Evolutionary conservation across 2,329 filamentous ascomycete genomes (phyloP), one percentile per base, ranked within the genome.

Genomic region (Botryotinia calthae): DNA sequence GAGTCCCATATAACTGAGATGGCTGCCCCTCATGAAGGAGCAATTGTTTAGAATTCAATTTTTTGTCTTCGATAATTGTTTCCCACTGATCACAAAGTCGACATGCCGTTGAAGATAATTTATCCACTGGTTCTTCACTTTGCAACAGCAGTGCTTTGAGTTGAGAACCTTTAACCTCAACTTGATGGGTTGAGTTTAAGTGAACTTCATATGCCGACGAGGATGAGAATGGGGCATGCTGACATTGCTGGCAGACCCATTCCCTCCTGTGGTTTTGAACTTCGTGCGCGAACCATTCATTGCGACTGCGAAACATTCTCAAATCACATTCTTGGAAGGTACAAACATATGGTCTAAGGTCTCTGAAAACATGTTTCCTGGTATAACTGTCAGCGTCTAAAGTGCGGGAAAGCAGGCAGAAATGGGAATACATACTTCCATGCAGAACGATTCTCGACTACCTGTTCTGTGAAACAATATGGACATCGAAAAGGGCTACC

Each of bases 301-400:
- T 75, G 2, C 78, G 74, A 65, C 76, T 79, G 6, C 72, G 73
- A 66, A 82, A 82, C 71, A 81, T 75, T 37, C 72, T 74, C 37
- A 78, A 51, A 1, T 79, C 74, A 51, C 81, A 82, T 46, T 77
- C 76, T 56, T 79, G 74, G 59, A 80, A 79, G 18, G 81, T 82
- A 75, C 81, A 82, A 0, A 82, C 77, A 62, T 82, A 82, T 28
- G 81, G 77, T 73, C 78, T 80, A 3, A 82, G 75, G 65, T 82
- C 81, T 20, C 74, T 74, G n/a, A 81, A 79, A 5, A 81, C 79
- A 73, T 82, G 80, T 51, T 76, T 77, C 28, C 61, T 71, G 61
- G 61, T 42, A 34, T 40, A 12, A 44, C 25, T 46, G 18, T 71
- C 34, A 71, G 70, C 37, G 9, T 46, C 6, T 58, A 20, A 25